Conservation (phyloP, 2,329 filamentous ascomycete genomes). For the Xylaria polymorpha region DNA sequence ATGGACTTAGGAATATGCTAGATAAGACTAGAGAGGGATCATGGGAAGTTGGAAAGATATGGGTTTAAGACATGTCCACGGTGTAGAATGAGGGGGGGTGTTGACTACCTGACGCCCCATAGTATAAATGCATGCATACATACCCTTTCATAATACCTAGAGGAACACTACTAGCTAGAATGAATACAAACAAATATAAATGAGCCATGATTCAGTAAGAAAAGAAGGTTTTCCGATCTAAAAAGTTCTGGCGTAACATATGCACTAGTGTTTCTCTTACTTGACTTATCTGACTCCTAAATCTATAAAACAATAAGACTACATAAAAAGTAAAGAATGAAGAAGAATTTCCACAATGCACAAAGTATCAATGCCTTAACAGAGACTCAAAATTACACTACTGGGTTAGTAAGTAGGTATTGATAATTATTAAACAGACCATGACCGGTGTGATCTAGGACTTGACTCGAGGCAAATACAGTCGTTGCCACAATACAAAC, state of each 20-base stretch:
- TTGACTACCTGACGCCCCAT: background rate
- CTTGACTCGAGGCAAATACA: constrained; percentile 3
- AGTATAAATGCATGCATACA: background rate
- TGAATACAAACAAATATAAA: constrained; percentile 4
- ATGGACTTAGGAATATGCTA: background rate
- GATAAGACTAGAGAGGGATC: constrained; percentile 19
- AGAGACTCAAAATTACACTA: too few species aligned
- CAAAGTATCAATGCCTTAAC: background rate
- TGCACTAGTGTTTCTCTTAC: background rate
- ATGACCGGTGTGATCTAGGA: constrained; percentile 6
- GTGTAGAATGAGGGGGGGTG: constrained; percentile 10
- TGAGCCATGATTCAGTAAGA: constrained; percentile 6
- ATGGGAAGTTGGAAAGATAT: constrained; percentile 4
- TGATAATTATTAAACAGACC: background rate
- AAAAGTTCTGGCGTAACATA: background rate
- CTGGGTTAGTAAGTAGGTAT: background rate
- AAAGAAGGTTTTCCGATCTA: background rate
- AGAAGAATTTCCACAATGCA: background rate
- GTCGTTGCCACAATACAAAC: background rate
- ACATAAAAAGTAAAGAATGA: too few species aligned
- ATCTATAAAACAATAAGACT: background rate
- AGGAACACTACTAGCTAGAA: constrained; percentile 17
- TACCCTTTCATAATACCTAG: constrained; percentile 5
- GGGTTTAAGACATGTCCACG: background rate
- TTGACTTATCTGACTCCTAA: background rate